Evolutionary conservation across 805 yeast species (phyloP).

Genomic region (Schwanniomyces vanrijiae): DNA sequence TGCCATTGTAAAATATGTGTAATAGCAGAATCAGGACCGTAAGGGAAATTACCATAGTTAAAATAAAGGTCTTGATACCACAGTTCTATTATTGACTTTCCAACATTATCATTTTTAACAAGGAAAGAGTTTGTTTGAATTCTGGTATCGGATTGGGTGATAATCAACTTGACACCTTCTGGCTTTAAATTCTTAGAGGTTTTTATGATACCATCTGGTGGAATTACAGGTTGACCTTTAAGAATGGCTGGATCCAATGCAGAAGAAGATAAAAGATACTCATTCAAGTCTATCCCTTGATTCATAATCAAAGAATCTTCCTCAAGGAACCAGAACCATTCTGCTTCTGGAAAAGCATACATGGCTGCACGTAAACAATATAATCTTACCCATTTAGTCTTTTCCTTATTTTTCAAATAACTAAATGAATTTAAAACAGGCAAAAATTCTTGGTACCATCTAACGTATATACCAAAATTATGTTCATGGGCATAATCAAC

Average conservation of each 20-base stretch:
- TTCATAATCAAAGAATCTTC: slow-evolving; percentile 77
- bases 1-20: slow-evolving; percentile 96
- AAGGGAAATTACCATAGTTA: slow-evolving; percentile 60
- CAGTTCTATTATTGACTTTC: slow-evolving; percentile 71
- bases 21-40: slow-evolving; percentile 64
- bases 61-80: slow-evolving; percentile 76
- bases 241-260: slow-evolving; percentile 62
- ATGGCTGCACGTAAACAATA: slow-evolving; percentile 81
- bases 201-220: slow-evolving; percentile 64
- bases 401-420: slow-evolving; percentile 41
- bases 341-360: slow-evolving; percentile 88
- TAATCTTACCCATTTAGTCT: slow-evolving; percentile 62
- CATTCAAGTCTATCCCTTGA: slow-evolving; percentile 56
- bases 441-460: slow-evolving; percentile 83
- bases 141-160: slow-evolving; percentile 68
- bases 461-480: slow-evolving; percentile 77
- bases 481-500: slow-evolving; percentile 84
- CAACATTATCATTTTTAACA: slow-evolving; percentile 62
- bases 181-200: slow-evolving; percentile 65
- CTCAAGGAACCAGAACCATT: slow-evolving; percentile 87
- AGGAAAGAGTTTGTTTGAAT: slow-evolving; percentile 71
- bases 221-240: slow-evolving; percentile 71
- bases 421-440: slow-evolving; percentile 52
- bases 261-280: slow-evolving; percentile 60
- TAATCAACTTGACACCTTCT: slow-evolving; percentile 53